Evolutionary conservation across 768 basidiomycete genomes (phyloP).

Genomic region (Termitomyces bulborhizus): DNA sequence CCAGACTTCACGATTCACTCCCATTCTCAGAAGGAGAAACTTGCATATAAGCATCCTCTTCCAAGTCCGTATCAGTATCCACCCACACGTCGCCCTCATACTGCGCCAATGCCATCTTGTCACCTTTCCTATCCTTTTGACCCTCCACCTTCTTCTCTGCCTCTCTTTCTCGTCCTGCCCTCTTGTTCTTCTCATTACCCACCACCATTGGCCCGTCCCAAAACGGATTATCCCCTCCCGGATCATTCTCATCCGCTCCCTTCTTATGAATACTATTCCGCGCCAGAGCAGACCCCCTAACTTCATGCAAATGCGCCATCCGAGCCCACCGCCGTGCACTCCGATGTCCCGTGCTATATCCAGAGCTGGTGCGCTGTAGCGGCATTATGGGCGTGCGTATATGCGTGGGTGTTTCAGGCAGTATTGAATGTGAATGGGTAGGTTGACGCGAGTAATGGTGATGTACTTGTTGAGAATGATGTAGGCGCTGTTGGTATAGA

Average conservation of each 20-base stretch:
- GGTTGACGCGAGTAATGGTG: background rate
- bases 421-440: background rate
- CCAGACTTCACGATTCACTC: background rate
- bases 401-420: constrained; percentile 21
- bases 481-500: constrained; percentile 5
- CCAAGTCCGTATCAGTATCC: constrained; percentile 13
- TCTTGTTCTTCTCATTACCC: background rate
- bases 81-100: constrained; percentile 14
- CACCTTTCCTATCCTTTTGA: background rate
- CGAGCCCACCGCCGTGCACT: constrained; percentile 56
- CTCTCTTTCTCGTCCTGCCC: background rate
- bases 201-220: background rate
- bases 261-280: background rate
- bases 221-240: constrained; percentile 7
- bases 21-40: background rate
- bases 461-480: background rate
- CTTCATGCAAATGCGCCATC: constrained; percentile 65
- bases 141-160: background rate
- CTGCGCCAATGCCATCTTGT: background rate
- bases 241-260: constrained; percentile 3
- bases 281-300: constrained; percentile 16
- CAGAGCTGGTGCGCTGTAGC: background rate
- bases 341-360: constrained; percentile 19
- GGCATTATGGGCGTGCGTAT: constrained; percentile 22
- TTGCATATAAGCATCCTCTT: constrained; percentile 3